Evolutionary conservation across 805 yeast species (phyloP).

Genomic region (Candida vaughaniae): DNA sequence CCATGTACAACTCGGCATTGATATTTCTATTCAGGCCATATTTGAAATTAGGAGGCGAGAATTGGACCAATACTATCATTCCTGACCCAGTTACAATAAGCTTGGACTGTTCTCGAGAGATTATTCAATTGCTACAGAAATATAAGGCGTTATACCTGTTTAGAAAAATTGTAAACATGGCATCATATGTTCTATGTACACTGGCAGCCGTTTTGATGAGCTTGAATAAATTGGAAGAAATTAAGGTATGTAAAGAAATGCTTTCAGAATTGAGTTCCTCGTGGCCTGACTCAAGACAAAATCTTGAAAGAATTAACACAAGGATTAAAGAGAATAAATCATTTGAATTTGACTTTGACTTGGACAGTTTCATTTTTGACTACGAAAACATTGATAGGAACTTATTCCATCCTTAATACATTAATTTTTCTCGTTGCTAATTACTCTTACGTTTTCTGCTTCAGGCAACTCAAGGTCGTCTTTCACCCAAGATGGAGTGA

Average conservation of each 20-base stretch:
- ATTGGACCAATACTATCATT: constrained; percentile 5
- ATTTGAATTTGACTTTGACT: too few species aligned
- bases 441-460: not conserved
- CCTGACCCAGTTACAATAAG: constrained; percentile 10
- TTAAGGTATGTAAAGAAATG: constrained; percentile 1
- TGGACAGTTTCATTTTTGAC: too few species aligned
- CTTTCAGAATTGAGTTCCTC: constrained; percentile 8
- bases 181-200: constrained; percentile 11
- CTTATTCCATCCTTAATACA: constrained; percentile 1
- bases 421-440: not conserved
- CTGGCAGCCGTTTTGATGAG: constrained; percentile 9
- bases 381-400: constrained; percentile 6
- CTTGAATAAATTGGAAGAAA: constrained; percentile 1
- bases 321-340: too few species aligned
- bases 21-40: constrained; percentile 13
- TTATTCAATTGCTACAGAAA: constrained; percentile 5
- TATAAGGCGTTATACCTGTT: constrained; percentile 7
- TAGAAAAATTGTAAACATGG: constrained; percentile 9
- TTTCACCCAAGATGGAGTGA: constrained; percentile 2
- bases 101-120: constrained; percentile 3
- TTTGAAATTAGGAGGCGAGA: constrained; percentile 8
- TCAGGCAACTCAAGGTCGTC: constrained; percentile 4
- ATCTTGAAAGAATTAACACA: constrained; percentile 6
- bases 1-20: constrained; percentile 11
- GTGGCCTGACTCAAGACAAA: constrained; percentile 10